A percentile compares a stretch with the other conserved stretches of the same genome.
phyloP scores from a whole-genome alignment of 495 filamentous ascomycete genomes.

The Darksidea phi region DNA sequence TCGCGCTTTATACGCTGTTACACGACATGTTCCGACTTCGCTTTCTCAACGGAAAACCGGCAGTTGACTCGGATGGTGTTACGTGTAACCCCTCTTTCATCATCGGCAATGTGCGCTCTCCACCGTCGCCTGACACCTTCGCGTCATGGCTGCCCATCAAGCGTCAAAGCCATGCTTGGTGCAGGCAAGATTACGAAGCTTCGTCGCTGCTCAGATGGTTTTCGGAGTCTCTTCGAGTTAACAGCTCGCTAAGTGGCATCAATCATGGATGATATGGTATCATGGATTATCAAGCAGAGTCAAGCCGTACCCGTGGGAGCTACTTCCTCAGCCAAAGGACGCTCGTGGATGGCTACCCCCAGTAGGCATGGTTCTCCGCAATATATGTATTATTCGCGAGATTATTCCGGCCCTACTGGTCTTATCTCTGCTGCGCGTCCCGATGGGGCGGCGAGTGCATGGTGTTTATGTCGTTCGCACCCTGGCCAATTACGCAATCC shows the following conservation, averaged over 20 bases:
- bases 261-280: conserved; percentile 23
- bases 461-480: conserved; percentile 11
- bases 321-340: background rate
- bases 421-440: conserved; percentile 7
- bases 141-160: background rate
- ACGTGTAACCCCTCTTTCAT: conserved; percentile 15
- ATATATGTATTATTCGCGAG: background rate
- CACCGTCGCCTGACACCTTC: background rate
- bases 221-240: background rate
- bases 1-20: background rate
- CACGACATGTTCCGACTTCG: too few relatives aligned
- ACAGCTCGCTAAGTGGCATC: conserved; percentile 4
- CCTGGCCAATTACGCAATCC: conserved; percentile 37
- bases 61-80: conserved; percentile 5
- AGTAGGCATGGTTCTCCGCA: background rate
- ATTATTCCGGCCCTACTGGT: background rate
- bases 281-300: conserved; percentile 8
- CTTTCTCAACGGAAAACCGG: background rate
- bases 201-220: background rate
- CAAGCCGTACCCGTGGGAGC: background rate
- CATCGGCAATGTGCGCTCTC: background rate
- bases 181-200: background rate
- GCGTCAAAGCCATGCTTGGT: background rate
- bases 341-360: background rate
- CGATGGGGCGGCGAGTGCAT: background rate